These are phyloP conservation scores for Noccaea caerulescens DNA, from an alignment of 345 rosid species.

Conservation along the genomic window DNA sequence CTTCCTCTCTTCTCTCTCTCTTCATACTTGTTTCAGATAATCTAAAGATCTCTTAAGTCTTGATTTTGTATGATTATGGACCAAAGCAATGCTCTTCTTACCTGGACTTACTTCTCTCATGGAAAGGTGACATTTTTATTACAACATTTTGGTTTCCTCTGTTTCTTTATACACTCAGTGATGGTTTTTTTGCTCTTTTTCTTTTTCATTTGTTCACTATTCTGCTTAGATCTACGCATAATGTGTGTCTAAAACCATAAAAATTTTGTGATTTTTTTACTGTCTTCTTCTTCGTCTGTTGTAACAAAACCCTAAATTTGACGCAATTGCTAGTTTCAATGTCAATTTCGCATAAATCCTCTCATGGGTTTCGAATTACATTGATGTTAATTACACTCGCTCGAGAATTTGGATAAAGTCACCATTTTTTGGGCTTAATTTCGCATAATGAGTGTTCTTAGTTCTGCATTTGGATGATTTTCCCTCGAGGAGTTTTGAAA, in stretches of 20 bases:
- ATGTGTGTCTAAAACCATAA: conserved; percentile 22
- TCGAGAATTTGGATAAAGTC: not conserved
- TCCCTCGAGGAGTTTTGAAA: not conserved
- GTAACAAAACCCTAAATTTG: conserved; percentile 1
- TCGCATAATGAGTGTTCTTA: not conserved
- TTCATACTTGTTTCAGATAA: not conserved
- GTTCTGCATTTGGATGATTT: not conserved
- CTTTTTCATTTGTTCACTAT: conserved; percentile 8
- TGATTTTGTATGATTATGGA: conserved; percentile 54
- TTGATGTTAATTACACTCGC: not conserved
- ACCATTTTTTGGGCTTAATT: not conserved
- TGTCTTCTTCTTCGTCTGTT: conserved; percentile 19
- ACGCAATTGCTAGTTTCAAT: not conserved
- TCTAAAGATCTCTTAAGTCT: conserved; percentile 11
- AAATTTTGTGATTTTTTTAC: not conserved
- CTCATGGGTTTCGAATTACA: conserved; percentile 11
- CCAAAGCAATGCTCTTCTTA: conserved; percentile 59
- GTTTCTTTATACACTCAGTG: not conserved
- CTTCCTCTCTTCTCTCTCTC: conserved; percentile 26
- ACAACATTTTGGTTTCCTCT: conserved; percentile 13
- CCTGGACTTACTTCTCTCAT: conserved; percentile 68
- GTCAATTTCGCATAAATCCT: not conserved
- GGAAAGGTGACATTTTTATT: conserved; percentile 61
- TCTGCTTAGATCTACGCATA: conserved; percentile 34
- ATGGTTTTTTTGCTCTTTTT: not conserved